Evolutionary conservation across 1,284 basidiomycete species (phyloP).

Genomic region (Ustilago vetiveriae): DNA sequence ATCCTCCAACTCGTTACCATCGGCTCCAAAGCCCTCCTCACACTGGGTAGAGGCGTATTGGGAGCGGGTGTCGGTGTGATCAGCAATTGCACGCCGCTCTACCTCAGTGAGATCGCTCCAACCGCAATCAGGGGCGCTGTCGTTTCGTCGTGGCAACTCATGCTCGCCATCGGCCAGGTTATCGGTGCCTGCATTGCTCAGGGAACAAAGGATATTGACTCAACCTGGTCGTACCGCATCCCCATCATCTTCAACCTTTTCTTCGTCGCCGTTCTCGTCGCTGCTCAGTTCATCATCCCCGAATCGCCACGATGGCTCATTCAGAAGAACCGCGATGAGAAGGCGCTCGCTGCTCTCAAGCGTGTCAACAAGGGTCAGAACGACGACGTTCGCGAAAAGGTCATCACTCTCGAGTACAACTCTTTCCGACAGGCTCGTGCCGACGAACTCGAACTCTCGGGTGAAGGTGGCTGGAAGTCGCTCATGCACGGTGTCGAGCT

Average conservation of each 20-base stretch:
- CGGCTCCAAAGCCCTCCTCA: constrained; percentile 66
- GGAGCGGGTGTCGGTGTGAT: constrained; percentile 69
- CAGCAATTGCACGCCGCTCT: constrained; percentile 67
- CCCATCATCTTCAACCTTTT: constrained; percentile 69
- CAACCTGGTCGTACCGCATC: constrained; percentile 63
- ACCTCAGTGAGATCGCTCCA: constrained; percentile 69
- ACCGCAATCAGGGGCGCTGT: constrained; percentile 68
- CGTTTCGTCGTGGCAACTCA: constrained; percentile 69
- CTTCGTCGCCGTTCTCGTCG: constrained; percentile 66
- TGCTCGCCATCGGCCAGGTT: constrained; percentile 70
- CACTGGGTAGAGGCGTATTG: constrained; percentile 68
- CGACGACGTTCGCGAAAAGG: constrained; percentile 61
- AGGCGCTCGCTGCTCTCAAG: constrained; percentile 67
- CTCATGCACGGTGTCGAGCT: constrained; percentile 65
- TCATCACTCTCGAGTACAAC: constrained; percentile 65
- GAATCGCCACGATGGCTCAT: constrained; percentile 69
- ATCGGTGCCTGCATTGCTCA: constrained; percentile 69
- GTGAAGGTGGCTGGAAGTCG: constrained; percentile 68
- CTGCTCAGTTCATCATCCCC: constrained; percentile 67
- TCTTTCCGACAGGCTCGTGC: constrained; percentile 68
- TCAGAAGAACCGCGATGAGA: constrained; percentile 67
- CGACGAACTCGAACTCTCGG: constrained; percentile 66
- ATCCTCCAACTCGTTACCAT: constrained; percentile 68
- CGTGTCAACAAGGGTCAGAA: constrained; percentile 68
- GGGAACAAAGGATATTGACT: constrained; percentile 56